These are phyloP conservation scores for Omphalea diandra DNA, from an alignment of 441 rosid genomes.

Conservation along the genomic window DNA sequence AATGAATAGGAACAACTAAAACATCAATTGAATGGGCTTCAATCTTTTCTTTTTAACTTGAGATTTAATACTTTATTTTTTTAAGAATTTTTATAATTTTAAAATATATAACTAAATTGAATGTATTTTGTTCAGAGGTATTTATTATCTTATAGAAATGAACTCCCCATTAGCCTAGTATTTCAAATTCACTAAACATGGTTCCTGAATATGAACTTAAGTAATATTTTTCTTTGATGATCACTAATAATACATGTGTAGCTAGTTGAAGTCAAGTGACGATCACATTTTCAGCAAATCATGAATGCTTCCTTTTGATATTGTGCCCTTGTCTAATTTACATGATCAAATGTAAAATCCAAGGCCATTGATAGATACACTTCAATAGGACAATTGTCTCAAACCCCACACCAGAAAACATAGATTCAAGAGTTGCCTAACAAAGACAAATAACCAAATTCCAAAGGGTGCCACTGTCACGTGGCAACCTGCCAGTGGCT, in stretches of 20 bases:
- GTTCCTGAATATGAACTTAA: background rate
- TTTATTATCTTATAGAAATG: too few species aligned
- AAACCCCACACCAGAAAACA: background rate
- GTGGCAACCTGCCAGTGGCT: background rate
- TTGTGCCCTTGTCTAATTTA: background rate
- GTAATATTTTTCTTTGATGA: background rate
- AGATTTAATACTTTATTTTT: too few species aligned
- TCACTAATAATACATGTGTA: background rate
- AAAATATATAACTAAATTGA: too few species aligned
- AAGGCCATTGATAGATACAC: constrained; percentile 16
- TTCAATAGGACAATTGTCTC: background rate
- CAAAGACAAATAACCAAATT: background rate
- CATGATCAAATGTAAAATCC: constrained; percentile 15
- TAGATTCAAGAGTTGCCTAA: background rate
- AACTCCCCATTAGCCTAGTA: background rate
- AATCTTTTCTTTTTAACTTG: too few species aligned
- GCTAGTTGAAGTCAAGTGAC: background rate
- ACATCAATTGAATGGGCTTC: too few species aligned
- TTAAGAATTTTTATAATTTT: too few species aligned
- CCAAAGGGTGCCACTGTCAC: background rate
- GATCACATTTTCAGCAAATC: constrained; percentile 7
- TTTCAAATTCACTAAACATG: background rate
- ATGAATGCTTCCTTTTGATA: background rate
- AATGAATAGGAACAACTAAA: too few species aligned
- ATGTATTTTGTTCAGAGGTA: too few species aligned